These are phyloP conservation scores for Clathrus columnatus DNA, from an alignment of 768 basidiomycete species.

Conservation along the genomic window DNA sequence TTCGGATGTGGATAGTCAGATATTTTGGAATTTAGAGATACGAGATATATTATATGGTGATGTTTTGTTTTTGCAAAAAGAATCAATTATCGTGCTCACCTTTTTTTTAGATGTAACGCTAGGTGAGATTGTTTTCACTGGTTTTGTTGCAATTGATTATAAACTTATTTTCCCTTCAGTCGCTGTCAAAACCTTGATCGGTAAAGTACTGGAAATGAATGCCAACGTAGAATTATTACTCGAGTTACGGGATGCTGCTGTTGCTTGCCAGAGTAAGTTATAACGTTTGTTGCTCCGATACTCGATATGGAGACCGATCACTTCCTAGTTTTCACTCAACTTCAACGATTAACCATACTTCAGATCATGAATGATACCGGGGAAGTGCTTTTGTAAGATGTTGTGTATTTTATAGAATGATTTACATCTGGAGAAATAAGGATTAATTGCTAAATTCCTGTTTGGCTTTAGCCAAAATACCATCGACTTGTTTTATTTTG, in stretches of 20 bases:
- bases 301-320: not conserved
- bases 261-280: not conserved
- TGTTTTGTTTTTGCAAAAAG: constrained; percentile 11
- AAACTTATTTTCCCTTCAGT: not conserved
- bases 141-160: not conserved
- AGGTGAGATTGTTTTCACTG: constrained; percentile 17
- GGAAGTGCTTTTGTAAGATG: not conserved
- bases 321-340: not conserved
- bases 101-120: constrained; percentile 27
- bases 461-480: constrained; percentile 38
- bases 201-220: not conserved
- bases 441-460: constrained; percentile 8
- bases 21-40: constrained; percentile 58
- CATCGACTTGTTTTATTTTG: constrained; percentile 57
- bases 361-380: not conserved
- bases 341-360: not conserved
- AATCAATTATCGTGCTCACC: not conserved
- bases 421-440: not conserved
- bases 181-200: not conserved
- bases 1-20: constrained; percentile 60
- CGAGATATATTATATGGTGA: constrained; percentile 66
- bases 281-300: not conserved
- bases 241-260: not conserved
- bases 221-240: not conserved
- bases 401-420: not conserved